Conservation (phyloP, 2,329 filamentous ascomycete genomes). For the Thermothelomyces thermophilus region DNA sequence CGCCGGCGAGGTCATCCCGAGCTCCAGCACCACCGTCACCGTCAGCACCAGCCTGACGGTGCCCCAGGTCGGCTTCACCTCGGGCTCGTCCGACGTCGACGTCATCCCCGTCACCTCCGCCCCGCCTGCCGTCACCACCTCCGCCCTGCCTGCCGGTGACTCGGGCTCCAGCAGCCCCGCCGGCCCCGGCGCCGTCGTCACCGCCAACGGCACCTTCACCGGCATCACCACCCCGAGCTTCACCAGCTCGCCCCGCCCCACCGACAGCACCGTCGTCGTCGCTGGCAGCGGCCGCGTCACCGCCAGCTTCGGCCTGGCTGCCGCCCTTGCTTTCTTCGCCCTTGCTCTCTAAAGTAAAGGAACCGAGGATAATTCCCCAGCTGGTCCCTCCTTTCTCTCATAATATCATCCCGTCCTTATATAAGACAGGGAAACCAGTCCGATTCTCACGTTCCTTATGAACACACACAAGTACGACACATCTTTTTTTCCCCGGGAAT, state of each 20-base stretch:
- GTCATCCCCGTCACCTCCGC: constrained; percentile 37
- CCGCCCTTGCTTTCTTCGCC: constrained; percentile 40
- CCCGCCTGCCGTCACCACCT: constrained; percentile 23
- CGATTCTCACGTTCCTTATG: constrained; percentile 55
- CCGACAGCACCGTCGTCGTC: constrained; percentile 30
- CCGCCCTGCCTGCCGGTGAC: constrained; percentile 23
- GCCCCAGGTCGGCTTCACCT: constrained; percentile 47
- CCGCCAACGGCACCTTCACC: constrained; percentile 27
- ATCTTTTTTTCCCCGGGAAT: background rate
- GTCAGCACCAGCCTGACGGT: constrained; percentile 45
- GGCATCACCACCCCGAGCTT: constrained; percentile 32
- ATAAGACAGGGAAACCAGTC: constrained; percentile 27
- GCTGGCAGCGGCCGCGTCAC: constrained; percentile 32
- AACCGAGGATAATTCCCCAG: too few species aligned
- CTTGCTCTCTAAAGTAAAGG: constrained; percentile 40
- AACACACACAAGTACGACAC: constrained; percentile 25
- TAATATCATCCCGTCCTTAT: too few species aligned
- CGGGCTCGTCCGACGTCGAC: constrained; percentile 32
- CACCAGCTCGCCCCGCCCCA: constrained; percentile 31
- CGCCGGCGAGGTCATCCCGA: constrained; percentile 41
- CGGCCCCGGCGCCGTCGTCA: constrained; percentile 3
- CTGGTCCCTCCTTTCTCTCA: too few species aligned
- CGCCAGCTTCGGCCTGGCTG: constrained; percentile 39
- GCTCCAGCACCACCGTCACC: constrained; percentile 43
- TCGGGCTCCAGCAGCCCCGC: too few species aligned